phyloP scores from a whole-genome alignment of 1,284 basidiomycete species.

The Ganoderma multipileum region DNA sequence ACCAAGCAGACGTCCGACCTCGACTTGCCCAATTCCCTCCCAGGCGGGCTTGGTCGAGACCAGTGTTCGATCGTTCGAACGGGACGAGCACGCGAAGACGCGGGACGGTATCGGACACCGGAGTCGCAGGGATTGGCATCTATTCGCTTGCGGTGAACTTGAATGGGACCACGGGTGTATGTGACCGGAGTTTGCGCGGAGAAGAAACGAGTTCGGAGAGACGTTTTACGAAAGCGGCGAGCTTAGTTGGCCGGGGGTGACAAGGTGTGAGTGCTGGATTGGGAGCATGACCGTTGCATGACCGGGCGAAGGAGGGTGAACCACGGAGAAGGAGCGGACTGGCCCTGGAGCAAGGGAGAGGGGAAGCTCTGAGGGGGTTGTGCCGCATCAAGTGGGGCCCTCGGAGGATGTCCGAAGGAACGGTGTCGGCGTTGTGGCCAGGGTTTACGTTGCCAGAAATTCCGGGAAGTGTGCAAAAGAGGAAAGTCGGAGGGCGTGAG shows the following conservation, averaged over 20 bases:
- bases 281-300: conserved; percentile 4
- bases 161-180: background rate
- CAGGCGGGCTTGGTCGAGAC: too few relatives aligned
- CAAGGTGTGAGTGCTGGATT: background rate
- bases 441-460: conserved; percentile 9
- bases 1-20: background rate
- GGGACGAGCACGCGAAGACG: background rate
- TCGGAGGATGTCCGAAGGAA: too few relatives aligned
- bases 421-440: background rate
- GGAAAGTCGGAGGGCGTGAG: conserved; percentile 20
- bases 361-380: background rate
- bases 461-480: conserved; percentile 17
- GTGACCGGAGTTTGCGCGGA: background rate
- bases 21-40: too few relatives aligned
- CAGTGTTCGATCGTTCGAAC: background rate
- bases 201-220: background rate
- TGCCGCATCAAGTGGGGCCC: background rate
- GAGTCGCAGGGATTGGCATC: background rate
- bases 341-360: background rate
- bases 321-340: background rate
- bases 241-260: conserved; percentile 1
- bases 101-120: conserved; percentile 7
- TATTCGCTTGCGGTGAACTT: background rate
- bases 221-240: background rate
- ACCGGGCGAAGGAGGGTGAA: background rate